These are phyloP conservation scores for Nothomitra cinnamomea DNA, from an alignment of 2,329 filamentous ascomycete genomes.

Conservation along the genomic window DNA sequence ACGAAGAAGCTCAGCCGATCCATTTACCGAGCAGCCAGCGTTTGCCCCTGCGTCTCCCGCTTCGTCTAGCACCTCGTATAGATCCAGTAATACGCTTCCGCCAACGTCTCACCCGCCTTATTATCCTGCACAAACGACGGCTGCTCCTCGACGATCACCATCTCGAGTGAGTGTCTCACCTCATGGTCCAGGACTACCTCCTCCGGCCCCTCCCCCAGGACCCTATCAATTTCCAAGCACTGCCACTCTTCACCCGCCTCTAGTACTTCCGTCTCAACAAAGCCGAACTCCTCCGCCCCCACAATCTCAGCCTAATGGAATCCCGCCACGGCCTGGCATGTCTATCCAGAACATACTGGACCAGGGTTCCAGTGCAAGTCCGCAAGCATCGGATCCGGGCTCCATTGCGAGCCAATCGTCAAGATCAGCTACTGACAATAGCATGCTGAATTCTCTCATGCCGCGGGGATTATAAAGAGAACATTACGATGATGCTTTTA, in stretches of 20 bases:
- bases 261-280: conserved; percentile 3
- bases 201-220: background rate
- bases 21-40: conserved; percentile 1
- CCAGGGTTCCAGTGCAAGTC: background rate
- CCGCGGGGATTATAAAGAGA: conserved; percentile 3
- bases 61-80: conserved; percentile 5
- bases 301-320: background rate
- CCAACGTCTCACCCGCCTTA: background rate
- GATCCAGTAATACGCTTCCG: conserved; percentile 1
- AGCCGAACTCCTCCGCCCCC: background rate
- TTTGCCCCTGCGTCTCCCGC: conserved; percentile 4
- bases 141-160: background rate
- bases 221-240: background rate
- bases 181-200: background rate
- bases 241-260: background rate
- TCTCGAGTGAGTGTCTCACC: background rate
- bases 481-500: background rate
- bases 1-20: conserved; percentile 5
- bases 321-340: conserved; percentile 5
- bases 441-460: conserved; percentile 6
- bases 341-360: conserved; percentile 5
- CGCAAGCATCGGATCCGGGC: background rate
- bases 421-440: conserved; percentile 4
- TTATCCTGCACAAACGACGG: background rate
- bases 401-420: background rate